Evolutionary conservation across 768 basidiomycete species (phyloP), one percentile per base, ranked within the genome.

Genomic region (Termitomyces bulborhizus): DNA sequence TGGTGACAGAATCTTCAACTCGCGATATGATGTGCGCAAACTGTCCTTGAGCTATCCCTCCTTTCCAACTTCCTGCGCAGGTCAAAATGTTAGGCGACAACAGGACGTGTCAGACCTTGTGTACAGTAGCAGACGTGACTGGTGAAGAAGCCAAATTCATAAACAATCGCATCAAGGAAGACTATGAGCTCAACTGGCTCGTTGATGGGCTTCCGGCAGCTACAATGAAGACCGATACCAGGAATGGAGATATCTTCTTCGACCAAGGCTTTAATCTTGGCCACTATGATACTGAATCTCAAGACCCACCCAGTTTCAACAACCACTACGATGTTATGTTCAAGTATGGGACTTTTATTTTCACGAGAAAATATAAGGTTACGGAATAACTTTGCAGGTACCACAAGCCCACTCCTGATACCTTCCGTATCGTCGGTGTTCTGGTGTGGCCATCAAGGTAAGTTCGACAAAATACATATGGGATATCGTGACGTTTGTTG

Each of bases 251-350:
- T 39, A 65, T 87, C 13, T 98, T 96, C 71, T 93, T 88, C 64
- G 94, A 96, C 71, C 88, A 92, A 74, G 90, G 95, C 0, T 98
- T 98, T 74, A 93, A 93, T 63, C 76, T 98, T n/a, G 93, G 92
- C 3, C 77, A 91, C 60, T 76, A 85, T 48, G 84, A 90, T 51
- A 81, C 71, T 45, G 70, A 70, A 46, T 78, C 75, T 59, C 73
- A 78, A 40, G 81, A 82, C 40, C 68, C 63, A 6, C 92, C 93
- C 6, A 83, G 81, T 13, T 70, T 98, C 54, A 88, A 98, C 67
- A 98, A 98, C 63, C 96, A 98, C 66, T 98, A 94, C 63, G 88
- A 94, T 62, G 85, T 93, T 54, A 82, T 89, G 43, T 67, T 93
- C 54, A 82, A 85, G 87, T 90, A 57, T 12, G 39, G 41, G 31